phyloP scores from a whole-genome alignment of 2,329 filamentous ascomycete species.

The Cadophora sp. region DNA sequence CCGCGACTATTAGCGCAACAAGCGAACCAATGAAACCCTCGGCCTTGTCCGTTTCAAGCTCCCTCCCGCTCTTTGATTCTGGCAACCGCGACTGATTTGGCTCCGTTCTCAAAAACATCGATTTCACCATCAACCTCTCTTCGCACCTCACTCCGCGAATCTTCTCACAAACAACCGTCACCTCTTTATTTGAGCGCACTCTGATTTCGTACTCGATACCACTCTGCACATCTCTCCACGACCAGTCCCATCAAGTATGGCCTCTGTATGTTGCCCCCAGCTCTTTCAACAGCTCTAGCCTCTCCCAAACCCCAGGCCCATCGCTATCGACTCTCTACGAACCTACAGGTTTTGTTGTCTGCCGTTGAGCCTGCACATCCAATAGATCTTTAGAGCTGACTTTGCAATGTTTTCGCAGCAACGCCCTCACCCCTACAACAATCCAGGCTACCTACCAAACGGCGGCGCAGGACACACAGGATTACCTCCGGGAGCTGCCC shows the following conservation, averaged over 20 bases:
- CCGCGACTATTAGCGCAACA: conserved; percentile 3
- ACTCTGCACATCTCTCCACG: conserved; percentile 22
- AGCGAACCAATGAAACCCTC: conserved; percentile 24
- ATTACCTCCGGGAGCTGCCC: conserved; percentile 64
- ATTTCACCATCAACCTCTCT: conserved; percentile 14
- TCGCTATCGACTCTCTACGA: neutral
- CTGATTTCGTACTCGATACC: conserved; percentile 22
- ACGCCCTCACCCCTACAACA: conserved; percentile 45
- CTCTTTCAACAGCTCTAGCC: conserved; percentile 23
- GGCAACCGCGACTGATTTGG: conserved; percentile 26
- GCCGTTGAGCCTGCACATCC: conserved; percentile 10
- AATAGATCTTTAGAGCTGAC: conserved; percentile 33
- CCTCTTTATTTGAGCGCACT: conserved; percentile 31
- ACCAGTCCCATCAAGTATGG: conserved; percentile 34
- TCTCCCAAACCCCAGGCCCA: conserved; percentile 14
- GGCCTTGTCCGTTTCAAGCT: conserved; percentile 26
- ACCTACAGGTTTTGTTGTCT: neutral
- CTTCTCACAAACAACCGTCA: conserved; percentile 20
- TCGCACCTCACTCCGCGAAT: conserved; percentile 11
- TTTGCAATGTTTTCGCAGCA: conserved; percentile 37
- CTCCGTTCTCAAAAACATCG: conserved; percentile 26
- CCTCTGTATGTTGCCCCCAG: conserved; percentile 38
- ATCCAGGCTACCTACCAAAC: conserved; percentile 63
- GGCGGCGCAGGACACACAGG: conserved; percentile 57
- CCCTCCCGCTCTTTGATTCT: conserved; percentile 12